Evolutionary conservation across 2,329 filamentous ascomycete genomes (phyloP), one percentile per base, ranked within the genome.

Genomic region (Colletotrichum sp.): DNA sequence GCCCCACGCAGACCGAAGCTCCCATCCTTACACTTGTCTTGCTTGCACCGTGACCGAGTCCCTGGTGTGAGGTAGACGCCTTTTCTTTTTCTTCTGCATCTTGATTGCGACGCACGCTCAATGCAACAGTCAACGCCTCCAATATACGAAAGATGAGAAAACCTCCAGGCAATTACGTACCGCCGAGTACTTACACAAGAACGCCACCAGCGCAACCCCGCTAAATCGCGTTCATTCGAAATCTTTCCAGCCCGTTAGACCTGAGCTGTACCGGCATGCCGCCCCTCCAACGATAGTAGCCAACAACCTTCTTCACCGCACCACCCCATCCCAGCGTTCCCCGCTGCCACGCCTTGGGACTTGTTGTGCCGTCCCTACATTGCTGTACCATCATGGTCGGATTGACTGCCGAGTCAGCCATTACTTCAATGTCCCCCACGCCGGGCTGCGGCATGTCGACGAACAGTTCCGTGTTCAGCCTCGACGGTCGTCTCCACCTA

Each of bases 281-380:
- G 52, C 71, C 74, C 52, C 61, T 66, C 74, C 71, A 76, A 32
- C 79, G 62, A 59, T 84, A 84, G 76, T 82, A 84, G 65, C 84
- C 82, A 52, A 84, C 80, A 34, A 87, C 83, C 70, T 84, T 83
- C 82, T 85, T 86, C 38, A 84, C 81, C 0, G 88, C 88, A 3
- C 88, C 88, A 24, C 76, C 66, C 88, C 88, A 90, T 2, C 88
- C 88, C 10, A 89, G 78, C 80, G 85, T 81, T 68, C 84, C 80
- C 69, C 83, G 85, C 64, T 81, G 82, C 87, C 87, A 89, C 9
- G 82, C 84, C 77, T 78, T 83, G 1, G 79, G 81, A 64, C 78
- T 79, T 0, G 79, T 72, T 6, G 43, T 52, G 5, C 83, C 81
- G 63, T 82, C 81, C 1, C 72, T 71, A 2, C 79, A 74, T 38